Percentiles rank a stretch among this genome's conserved stretches.
Evolutionary conservation across 345 rosid species (phyloP).

Genomic region (Salix caprea): DNA sequence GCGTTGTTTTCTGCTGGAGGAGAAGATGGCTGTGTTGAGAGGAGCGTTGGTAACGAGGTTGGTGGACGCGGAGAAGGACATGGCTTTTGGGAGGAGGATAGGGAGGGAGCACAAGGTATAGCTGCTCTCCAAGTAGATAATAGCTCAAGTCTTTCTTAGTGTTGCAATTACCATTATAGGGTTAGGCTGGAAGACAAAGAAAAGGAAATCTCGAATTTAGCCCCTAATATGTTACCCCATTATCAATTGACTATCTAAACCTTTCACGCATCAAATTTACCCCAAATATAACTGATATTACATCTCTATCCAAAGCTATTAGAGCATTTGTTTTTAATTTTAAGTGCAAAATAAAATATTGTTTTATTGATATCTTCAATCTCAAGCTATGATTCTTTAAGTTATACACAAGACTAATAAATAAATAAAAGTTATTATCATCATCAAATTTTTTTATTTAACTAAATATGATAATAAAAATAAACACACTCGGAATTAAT

Average conservation of each 20-base stretch:
- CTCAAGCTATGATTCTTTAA: too few relatives aligned
- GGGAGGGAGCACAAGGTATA: background rate
- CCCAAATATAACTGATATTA: background rate
- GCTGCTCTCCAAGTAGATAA: background rate
- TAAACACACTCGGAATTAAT: too few relatives aligned
- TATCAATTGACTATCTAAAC: background rate
- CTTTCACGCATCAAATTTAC: background rate
- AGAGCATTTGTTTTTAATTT: too few relatives aligned
- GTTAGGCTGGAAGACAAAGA: background rate
- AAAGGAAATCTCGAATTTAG: background rate
- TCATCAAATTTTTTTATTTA: too few relatives aligned
- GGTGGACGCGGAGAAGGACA: conserved; percentile 20
- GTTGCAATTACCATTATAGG: background rate
- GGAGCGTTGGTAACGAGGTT: conserved; percentile 17
- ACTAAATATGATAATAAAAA: too few relatives aligned
- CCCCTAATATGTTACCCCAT: background rate
- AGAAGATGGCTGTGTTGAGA: background rate
- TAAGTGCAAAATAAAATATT: too few relatives aligned
- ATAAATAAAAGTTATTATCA: too few relatives aligned
- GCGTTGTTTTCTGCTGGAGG: conserved; percentile 15
- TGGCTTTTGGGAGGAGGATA: background rate
- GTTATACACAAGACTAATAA: too few relatives aligned
- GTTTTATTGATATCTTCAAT: too few relatives aligned
- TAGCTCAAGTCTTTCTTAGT: background rate
- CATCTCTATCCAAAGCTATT: too few relatives aligned